Percentiles rank a stretch among this genome's conserved stretches.
Evolutionary conservation across 1,284 basidiomycete genomes (phyloP).

Genomic region (Ceratobasidium sp.): DNA sequence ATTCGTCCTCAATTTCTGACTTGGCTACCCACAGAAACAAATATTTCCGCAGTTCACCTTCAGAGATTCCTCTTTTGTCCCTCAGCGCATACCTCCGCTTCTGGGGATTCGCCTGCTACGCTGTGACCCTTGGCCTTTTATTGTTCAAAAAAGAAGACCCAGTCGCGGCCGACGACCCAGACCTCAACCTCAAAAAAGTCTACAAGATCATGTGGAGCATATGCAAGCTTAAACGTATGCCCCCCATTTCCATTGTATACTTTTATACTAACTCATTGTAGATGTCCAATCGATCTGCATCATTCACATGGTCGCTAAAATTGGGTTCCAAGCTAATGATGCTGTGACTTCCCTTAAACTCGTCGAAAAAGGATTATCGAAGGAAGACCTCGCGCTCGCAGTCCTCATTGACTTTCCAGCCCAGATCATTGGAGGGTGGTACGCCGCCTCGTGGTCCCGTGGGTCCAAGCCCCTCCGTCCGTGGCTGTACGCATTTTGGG

Average conservation of each 20-base stretch:
- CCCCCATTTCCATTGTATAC: background rate
- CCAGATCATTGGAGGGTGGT: conserved; percentile 94
- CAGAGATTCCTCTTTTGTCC: conserved; percentile 81
- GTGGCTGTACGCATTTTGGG: conserved; percentile 94
- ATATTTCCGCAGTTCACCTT: conserved; percentile 64
- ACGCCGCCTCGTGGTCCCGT: conserved; percentile 92
- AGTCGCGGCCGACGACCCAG: conserved; percentile 71
- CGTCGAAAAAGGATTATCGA: conserved; percentile 94
- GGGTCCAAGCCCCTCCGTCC: conserved; percentile 77
- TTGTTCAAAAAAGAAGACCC: conserved; percentile 92
- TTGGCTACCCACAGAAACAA: conserved; percentile 58
- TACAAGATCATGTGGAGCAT: conserved; percentile 97
- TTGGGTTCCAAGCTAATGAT: conserved; percentile 96
- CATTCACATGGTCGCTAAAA: conserved; percentile 91
- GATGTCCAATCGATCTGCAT: conserved; percentile 90
- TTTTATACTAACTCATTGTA: conserved; percentile 48
- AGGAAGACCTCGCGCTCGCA: conserved; percentile 93
- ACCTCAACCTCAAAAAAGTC: conserved; percentile 89
- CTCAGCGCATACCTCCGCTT: conserved; percentile 86
- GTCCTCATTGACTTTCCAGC: conserved; percentile 98
- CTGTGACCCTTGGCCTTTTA: conserved; percentile 86
- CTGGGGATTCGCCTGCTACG: conserved; percentile 81
- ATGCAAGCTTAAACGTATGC: conserved; percentile 85
- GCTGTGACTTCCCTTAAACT: conserved; percentile 92
- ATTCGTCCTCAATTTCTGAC: conserved; percentile 14